Evolutionary conservation across 2,329 filamentous ascomycete species (phyloP).

Genomic region (Aspergillus versicolor): DNA sequence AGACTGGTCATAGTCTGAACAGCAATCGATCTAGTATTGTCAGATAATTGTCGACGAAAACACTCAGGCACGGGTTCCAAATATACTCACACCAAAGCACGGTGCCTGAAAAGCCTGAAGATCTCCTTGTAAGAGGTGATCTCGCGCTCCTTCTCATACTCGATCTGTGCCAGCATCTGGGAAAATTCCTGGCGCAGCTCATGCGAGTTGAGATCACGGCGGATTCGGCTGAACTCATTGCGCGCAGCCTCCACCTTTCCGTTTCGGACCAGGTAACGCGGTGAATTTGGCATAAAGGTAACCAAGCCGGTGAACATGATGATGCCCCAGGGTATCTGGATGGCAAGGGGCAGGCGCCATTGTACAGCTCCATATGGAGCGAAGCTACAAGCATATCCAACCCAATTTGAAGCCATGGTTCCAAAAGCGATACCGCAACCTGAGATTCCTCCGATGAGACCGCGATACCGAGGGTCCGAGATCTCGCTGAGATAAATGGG

Average conservation of each 20-base stretch:
- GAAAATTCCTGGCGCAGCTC: conserved; percentile 53
- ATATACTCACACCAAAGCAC: conserved; percentile 48
- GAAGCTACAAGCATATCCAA: conserved; percentile 56
- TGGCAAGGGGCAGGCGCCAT: conserved; percentile 56
- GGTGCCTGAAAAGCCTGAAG: conserved; percentile 52
- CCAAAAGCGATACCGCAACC: conserved; percentile 57
- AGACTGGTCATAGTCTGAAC: conserved; percentile 59
- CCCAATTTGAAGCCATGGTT: conserved; percentile 59
- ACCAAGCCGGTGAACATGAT: conserved; percentile 54
- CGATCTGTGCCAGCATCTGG: conserved; percentile 55
- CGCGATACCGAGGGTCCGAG: conserved; percentile 48
- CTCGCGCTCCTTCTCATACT: conserved; percentile 59
- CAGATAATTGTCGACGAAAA: conserved; percentile 3
- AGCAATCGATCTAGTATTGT: conserved; percentile 44
- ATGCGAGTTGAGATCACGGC: conserved; percentile 46
- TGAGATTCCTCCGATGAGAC: conserved; percentile 55
- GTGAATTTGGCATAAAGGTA: conserved; percentile 59
- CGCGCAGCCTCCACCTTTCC: conserved; percentile 52
- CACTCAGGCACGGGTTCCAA: neutral
- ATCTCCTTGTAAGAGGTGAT: conserved; percentile 54
- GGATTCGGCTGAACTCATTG: conserved; percentile 49
- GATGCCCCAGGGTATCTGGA: conserved; percentile 58
- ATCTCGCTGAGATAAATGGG: conserved; percentile 59
- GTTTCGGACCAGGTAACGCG: conserved; percentile 52
- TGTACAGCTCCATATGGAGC: conserved; percentile 54